A percentile compares a stretch with the other conserved stretches of the same genome.
Conservation (phyloP, 2,329 filamentous ascomycete species). For the Sporothrix protearum region DNA sequence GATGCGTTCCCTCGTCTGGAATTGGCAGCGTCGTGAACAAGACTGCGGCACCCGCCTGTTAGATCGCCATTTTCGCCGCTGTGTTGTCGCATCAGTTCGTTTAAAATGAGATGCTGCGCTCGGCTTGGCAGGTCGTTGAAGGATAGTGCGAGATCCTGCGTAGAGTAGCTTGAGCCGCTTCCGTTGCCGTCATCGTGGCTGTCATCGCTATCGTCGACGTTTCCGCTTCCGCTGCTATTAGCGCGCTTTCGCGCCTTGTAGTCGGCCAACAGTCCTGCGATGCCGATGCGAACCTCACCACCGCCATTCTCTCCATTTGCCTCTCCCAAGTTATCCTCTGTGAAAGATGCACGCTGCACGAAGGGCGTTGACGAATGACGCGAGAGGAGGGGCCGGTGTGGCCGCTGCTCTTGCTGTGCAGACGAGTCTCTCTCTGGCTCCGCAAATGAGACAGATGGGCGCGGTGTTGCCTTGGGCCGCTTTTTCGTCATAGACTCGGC, state of each 20-base stretch:
- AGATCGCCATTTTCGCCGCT: constrained; percentile 51
- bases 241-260: constrained; percentile 33
- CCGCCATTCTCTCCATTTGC: not conserved
- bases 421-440: constrained; percentile 38
- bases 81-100: constrained; percentile 71
- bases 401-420: constrained; percentile 39
- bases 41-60: constrained; percentile 53
- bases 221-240: not conserved
- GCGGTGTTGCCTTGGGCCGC: constrained; percentile 1
- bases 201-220: not conserved
- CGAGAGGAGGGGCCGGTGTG: constrained; percentile 19
- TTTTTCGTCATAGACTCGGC: constrained; percentile 47
- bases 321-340: not conserved
- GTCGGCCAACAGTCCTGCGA: constrained; percentile 45
- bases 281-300: constrained; percentile 41
- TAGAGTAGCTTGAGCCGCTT: constrained; percentile 26
- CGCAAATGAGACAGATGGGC: constrained; percentile 56
- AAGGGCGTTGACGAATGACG: constrained; percentile 23
- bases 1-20: constrained; percentile 70
- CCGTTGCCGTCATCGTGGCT: not conserved
- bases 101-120: constrained; percentile 81
- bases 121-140: constrained; percentile 85
- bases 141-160: constrained; percentile 56
- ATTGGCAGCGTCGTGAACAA: constrained; percentile 81
- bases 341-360: constrained; percentile 4